A percentile compares a stretch with the other conserved stretches of the same genome.
These are phyloP conservation scores for Rhynchospora breviuscula DNA, from an alignment of 176 grass and related monocot genomes.

Conservation along the genomic window DNA sequence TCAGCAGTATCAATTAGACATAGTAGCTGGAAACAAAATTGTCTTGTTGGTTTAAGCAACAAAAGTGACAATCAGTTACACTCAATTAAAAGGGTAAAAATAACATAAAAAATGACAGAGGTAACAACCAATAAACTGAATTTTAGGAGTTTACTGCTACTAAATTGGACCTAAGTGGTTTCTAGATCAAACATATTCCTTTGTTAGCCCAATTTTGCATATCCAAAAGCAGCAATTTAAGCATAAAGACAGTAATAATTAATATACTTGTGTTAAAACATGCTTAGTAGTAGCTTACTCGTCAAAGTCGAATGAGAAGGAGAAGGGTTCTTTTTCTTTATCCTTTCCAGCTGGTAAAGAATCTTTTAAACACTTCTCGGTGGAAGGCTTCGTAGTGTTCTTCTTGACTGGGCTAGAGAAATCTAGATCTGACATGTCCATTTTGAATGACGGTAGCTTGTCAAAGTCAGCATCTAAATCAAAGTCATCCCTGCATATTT, in stretches of 20 bases:
- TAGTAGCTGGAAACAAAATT: background rate
- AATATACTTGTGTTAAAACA: background rate
- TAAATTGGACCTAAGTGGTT: background rate
- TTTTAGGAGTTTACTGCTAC: background rate
- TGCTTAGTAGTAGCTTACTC: constrained; percentile 49
- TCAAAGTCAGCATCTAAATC: constrained; percentile 76
- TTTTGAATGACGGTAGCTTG: constrained; percentile 74
- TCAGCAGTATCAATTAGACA: background rate
- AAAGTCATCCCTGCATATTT: constrained; percentile 75
- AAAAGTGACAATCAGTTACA: background rate
- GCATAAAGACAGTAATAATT: background rate
- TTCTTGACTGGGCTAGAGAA: constrained; percentile 80
- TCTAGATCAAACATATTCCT: background rate
- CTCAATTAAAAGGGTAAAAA: background rate
- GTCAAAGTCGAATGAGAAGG: constrained; percentile 90
- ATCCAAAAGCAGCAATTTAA: background rate
- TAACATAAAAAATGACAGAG: background rate
- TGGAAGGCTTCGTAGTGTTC: constrained; percentile 49
- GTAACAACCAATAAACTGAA: background rate
- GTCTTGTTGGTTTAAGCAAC: background rate
- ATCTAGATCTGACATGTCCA: constrained; percentile 83
- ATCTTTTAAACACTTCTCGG: constrained; percentile 32
- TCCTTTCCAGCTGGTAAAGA: constrained; percentile 42
- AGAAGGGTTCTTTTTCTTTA: constrained; percentile 55
- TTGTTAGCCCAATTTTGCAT: background rate